These are phyloP conservation scores for Scleroderma bovista DNA, from an alignment of 768 basidiomycete species.

Conservation along the genomic window DNA sequence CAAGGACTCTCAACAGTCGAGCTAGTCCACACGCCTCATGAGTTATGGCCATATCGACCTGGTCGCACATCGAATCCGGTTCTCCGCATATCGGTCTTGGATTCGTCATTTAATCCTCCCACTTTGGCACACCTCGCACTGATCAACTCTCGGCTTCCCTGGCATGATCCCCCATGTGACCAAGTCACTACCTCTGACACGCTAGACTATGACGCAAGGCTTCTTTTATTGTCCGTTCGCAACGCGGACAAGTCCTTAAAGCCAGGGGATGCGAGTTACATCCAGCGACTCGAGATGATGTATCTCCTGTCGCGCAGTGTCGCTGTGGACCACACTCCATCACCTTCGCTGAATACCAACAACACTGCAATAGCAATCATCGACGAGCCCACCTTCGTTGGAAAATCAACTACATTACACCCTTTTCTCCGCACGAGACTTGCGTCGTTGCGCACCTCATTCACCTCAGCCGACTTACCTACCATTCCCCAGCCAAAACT, in stretches of 20 bases:
- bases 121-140: constrained; percentile 81
- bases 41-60: constrained; percentile 56
- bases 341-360: not conserved
- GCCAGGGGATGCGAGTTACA: constrained; percentile 62
- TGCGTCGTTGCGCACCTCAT: constrained; percentile 3
- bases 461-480: not conserved
- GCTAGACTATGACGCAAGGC: constrained; percentile 65
- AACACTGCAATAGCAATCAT: constrained; percentile 78
- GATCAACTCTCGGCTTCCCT: constrained; percentile 37
- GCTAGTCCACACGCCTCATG: constrained; percentile 56
- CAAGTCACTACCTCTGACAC: constrained; percentile 1
- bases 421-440: constrained; percentile 38
- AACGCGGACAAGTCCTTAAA: constrained; percentile 82
- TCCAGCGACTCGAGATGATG: constrained; percentile 90
- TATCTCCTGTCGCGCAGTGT: constrained; percentile 52
- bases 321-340: not conserved
- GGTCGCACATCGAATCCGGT: constrained; percentile 11
- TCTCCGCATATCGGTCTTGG: constrained; percentile 67
- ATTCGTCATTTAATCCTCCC: constrained; percentile 93
- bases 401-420: constrained; percentile 63
- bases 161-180: not conserved
- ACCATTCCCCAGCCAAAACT: constrained; percentile 35
- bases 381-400: constrained; percentile 84
- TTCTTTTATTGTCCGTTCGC: constrained; percentile 77
- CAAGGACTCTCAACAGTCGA: constrained; percentile 45